Percentiles rank a stretch among this genome's conserved stretches.
Conservation (phyloP, 331 rosid species). For the Malus hybrid region DNA sequence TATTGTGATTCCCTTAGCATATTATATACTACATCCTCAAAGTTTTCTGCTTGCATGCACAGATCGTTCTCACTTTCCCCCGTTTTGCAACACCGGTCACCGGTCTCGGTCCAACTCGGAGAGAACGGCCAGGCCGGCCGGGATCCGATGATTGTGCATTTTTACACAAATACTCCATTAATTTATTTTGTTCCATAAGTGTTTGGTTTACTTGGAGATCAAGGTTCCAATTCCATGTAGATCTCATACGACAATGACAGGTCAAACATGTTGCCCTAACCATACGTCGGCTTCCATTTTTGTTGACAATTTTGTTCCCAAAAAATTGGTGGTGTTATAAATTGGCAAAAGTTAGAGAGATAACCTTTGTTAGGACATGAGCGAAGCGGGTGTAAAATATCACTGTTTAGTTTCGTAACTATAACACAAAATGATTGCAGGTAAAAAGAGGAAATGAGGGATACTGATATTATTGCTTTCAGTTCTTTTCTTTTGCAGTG, state of each 20-base stretch:
- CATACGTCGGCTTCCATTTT: too few relatives aligned
- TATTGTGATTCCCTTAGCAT: slow-evolving; percentile 35
- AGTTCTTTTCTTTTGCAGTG: too few relatives aligned
- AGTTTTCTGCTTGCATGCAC: slow-evolving; percentile 23
- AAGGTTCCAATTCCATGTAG: neutral
- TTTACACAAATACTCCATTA: neutral
- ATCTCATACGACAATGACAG: neutral
- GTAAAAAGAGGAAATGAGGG: too few relatives aligned
- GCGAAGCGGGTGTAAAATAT: too few relatives aligned
- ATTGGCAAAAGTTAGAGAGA: too few relatives aligned
- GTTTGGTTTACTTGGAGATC: neutral
- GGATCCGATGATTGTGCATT: neutral
- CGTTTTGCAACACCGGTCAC: slow-evolving; percentile 4
- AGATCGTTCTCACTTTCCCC: slow-evolving; percentile 22
- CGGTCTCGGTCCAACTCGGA: neutral
- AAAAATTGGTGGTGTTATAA: neutral
- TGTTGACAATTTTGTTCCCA: neutral
- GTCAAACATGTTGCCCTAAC: neutral
- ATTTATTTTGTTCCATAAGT: neutral
- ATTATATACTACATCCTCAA: slow-evolving; percentile 20
- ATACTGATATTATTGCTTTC: too few relatives aligned
- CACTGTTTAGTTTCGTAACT: too few relatives aligned
- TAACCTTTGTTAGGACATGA: too few relatives aligned
- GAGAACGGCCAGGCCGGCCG: neutral
- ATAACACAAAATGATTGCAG: too few relatives aligned